Conservation (phyloP, 495 filamentous ascomycete genomes). For the Chaetomium fimeti region DNA sequence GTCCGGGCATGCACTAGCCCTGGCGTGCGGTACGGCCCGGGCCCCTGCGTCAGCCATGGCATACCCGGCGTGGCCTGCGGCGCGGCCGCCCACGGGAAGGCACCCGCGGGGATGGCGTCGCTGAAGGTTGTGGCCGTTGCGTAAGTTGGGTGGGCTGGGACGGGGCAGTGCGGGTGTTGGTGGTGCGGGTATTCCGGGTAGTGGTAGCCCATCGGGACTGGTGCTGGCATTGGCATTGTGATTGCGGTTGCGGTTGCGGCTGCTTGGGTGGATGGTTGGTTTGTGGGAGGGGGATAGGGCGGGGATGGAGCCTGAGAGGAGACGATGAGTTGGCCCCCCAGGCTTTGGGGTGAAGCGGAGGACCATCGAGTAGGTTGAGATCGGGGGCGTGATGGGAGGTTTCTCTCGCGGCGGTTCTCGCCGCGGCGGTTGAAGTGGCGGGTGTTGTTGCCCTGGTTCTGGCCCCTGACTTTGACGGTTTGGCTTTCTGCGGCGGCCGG, state of each 20-base stretch:
- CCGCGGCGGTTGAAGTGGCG: background rate
- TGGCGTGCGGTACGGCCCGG: constrained; percentile 16
- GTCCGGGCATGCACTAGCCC: constrained; percentile 1
- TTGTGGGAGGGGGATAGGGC: background rate
- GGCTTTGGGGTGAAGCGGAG: background rate
- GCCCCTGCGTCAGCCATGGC: constrained; percentile 10
- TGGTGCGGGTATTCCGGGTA: constrained; percentile 6
- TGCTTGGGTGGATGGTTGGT: background rate
- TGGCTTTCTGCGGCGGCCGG: background rate
- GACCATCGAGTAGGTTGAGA: background rate
- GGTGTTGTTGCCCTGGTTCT: background rate
- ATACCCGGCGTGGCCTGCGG: background rate
- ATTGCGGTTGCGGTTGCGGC: no score
- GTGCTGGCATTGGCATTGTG: background rate
- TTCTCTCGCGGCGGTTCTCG: background rate
- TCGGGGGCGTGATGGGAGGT: background rate
- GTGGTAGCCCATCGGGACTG: background rate
- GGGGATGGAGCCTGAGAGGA: background rate
- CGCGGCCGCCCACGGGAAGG: constrained; percentile 16
- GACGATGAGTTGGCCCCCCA: background rate
- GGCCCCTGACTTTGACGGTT: background rate
- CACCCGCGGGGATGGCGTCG: constrained; percentile 19
- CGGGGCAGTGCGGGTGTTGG: background rate
- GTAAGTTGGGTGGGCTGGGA: constrained; percentile 12
- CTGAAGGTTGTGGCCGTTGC: constrained; percentile 13